A percentile compares a stretch with the other conserved stretches of the same genome.
Conservation (phyloP, 352 stramenopile genomes). For the Globisporangium apiculatum region DNA sequence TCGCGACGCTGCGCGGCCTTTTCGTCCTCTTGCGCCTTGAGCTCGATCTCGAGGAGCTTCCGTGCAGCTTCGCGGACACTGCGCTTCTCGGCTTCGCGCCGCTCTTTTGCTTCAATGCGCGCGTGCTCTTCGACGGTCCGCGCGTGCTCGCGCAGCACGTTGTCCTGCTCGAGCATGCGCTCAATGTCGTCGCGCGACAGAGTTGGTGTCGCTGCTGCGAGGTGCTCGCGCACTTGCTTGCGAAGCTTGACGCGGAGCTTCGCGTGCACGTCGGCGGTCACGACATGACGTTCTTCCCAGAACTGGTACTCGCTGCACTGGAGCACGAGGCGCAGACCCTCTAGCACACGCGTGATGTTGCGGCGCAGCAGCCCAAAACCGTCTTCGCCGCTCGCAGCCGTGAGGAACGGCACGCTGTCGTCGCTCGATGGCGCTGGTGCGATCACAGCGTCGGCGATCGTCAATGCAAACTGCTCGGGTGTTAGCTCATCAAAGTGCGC, state of each 20-base stretch:
- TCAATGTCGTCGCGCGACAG: conserved; percentile 42
- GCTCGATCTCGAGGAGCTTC: conserved; percentile 67
- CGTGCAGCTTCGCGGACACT: conserved; percentile 63
- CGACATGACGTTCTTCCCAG: conserved; percentile 74
- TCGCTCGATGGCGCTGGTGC: background rate
- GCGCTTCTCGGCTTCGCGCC: conserved; percentile 56
- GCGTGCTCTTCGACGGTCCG: conserved; percentile 37
- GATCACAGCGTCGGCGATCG: conserved; percentile 22
- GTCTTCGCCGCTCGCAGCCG: conserved; percentile 52
- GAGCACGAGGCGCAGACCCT: conserved; percentile 60
- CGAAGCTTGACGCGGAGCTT: conserved; percentile 51
- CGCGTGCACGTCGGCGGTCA: conserved; percentile 46
- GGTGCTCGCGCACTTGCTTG: conserved; percentile 45
- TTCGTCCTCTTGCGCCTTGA: conserved; percentile 69
- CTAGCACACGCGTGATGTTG: conserved; percentile 62
- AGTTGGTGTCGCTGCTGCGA: conserved; percentile 18
- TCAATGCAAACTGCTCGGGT: conserved; percentile 31
- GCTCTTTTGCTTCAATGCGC: conserved; percentile 37
- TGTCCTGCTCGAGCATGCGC: conserved; percentile 32
- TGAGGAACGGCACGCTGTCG: conserved; percentile 26
- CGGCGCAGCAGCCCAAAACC: conserved; percentile 74
- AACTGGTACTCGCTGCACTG: conserved; percentile 73
- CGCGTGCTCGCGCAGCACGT: conserved; percentile 30
- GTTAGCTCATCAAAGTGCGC: conserved; percentile 60
- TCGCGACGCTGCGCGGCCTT: conserved; percentile 60